Evolutionary conservation across 805 yeast genomes (phyloP), one percentile per base, ranked within the genome.

Genomic region (Isabelozyma pseudorhagii): DNA sequence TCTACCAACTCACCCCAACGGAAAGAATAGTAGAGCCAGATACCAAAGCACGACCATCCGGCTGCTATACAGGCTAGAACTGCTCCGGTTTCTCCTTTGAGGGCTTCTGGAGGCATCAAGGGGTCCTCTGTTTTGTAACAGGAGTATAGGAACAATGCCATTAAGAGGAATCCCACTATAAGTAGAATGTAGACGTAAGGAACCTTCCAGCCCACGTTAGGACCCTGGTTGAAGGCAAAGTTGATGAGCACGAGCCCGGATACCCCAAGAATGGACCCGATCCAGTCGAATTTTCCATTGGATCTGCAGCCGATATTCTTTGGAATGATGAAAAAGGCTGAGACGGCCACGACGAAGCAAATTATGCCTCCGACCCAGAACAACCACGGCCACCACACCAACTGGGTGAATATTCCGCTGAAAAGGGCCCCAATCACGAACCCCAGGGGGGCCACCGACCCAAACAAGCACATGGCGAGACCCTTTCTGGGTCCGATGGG

Each of bases 31-130:
- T 72, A 85, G 5, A 83, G 63, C 83, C 87, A 85, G 18, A 85
- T 71, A 2, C 93, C 91, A 67, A 87, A 87, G 46, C 86, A 77
- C 4, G 88, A 83, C 93, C 93, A 87, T 0, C 93, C 93, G 2
- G 83, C 69, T 2, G 80, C 77, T 29, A 85, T 68, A 44, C 82
- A 75, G 1, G 65, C 63, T 36, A 87, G 65, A 2, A 84, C 79
- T 52, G 82, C 64, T 0, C 77, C 69, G 17, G 78, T 73, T 31
- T 78, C 74, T 3, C 71, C 58, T 46, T 70, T 69, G 60, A 84
- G 67, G 0, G 77, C 76, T 6, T 68, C 71, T 3, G 64, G 56
- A 1, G 90, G 90, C 2, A 85, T 60, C 15, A 85, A 61, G 8
- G 89, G 89, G 55, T 75, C 59, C 31, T 60, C 39, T 31, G 77